These are phyloP conservation scores for Aspergillus calidoustus DNA, from an alignment of 2,329 filamentous ascomycete genomes.

Conservation along the genomic window DNA sequence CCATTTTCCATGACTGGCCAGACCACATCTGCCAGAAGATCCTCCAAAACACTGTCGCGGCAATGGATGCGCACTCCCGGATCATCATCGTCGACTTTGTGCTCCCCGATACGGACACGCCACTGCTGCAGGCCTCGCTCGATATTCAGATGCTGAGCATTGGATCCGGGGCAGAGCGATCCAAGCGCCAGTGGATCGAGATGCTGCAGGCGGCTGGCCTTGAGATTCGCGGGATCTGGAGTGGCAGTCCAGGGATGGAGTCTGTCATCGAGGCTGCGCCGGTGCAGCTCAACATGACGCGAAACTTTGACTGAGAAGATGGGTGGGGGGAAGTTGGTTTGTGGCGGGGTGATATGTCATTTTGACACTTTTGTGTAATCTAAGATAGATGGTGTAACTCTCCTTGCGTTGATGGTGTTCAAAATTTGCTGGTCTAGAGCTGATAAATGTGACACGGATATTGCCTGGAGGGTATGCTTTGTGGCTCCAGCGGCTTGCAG, in stretches of 20 bases:
- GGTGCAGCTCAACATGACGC: neutral
- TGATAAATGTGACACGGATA: neutral
- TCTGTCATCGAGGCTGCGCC: conserved; percentile 36
- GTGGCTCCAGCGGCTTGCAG: neutral
- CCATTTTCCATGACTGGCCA: conserved; percentile 46
- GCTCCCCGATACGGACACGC: conserved; percentile 34
- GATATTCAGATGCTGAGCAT: conserved; percentile 48
- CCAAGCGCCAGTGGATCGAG: conserved; percentile 37
- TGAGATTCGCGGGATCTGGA: conserved; percentile 37
- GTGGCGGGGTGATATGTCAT: neutral
- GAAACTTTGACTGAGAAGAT: neutral
- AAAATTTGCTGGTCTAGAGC: neutral
- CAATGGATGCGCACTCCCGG: conserved; percentile 39
- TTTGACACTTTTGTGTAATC: neutral
- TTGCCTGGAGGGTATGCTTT: neutral
- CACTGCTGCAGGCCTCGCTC: conserved; percentile 35
- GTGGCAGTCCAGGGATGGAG: conserved; percentile 31
- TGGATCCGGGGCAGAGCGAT: conserved; percentile 39
- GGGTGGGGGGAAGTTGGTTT: neutral
- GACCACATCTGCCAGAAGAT: conserved; percentile 40
- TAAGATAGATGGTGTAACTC: neutral
- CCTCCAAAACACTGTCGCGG: conserved; percentile 35
- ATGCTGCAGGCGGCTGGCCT: conserved; percentile 35
- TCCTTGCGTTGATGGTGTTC: neutral
- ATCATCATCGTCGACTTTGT: conserved; percentile 45